Evolutionary conservation across 2,329 filamentous ascomycete genomes (phyloP), one percentile per base, ranked within the genome.

Genomic region (Lanzia echinophila): DNA sequence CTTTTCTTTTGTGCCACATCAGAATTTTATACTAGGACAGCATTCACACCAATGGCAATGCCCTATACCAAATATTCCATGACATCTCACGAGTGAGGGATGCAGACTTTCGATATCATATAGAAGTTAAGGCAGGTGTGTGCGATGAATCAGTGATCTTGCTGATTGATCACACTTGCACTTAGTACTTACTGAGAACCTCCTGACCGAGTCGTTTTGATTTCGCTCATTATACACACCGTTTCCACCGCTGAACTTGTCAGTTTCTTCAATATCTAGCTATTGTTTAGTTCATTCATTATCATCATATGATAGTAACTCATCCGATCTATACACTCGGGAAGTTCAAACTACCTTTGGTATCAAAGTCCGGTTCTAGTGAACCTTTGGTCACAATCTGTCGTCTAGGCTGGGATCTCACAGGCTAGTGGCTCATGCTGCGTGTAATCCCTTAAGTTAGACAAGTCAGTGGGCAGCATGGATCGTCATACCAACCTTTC

Each of bases 51-150:
- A 11, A 32, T 12, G n/a, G 32, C 11, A 11, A 6, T 53, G 28
- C 39, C 32, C 17, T 33, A 53, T 22, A 39, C 28, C 43, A 20
- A 10, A 47, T 24, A 6, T 13, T 47, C 32, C 24, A 39, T 22
- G 10, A 10, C 39, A 53, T 48, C 50, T 53, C 19, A 39, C 38
- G 17, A 53, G 44, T 48, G 28, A 41, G 43, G 34, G 44, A 38
- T 48, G 32, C 48, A 34, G 20, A 15, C 13, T 20, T 13, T 45
- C 19, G 15, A 42, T 39, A 20, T 28, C 41, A 53, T 17, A 34
- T 39, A n/a, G 24, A 31, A 17, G 24, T n/a, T 24, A 11, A 33
- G 24, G 24, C 24, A 28, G 4, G 4, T 28, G 24, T 28, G 24
- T 28, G 24, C 24, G 24, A 28, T 28, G 24, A 13, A 28, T 8